These are phyloP conservation scores for Zygoascus hellenicus DNA, from an alignment of 1,139 yeast species.

Conservation along the genomic window DNA sequence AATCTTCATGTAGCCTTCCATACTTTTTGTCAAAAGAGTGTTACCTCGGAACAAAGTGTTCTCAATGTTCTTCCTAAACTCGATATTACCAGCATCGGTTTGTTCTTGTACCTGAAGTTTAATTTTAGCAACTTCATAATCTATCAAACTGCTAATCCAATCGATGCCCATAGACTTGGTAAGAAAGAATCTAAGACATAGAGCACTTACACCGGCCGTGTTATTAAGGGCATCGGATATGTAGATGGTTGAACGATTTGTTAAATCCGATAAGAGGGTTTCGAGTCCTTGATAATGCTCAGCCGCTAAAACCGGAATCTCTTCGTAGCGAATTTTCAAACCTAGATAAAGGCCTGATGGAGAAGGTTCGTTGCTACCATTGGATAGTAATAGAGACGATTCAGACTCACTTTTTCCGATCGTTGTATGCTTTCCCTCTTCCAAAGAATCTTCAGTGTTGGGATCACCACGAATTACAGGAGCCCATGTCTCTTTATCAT, in stretches of 20 bases:
- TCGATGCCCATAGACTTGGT: conserved; percentile 46
- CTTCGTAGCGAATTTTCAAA: conserved; percentile 48
- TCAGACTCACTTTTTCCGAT: neutral
- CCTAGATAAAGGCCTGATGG: conserved; percentile 33
- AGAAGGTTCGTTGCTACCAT: neutral
- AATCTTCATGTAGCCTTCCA: conserved; percentile 71
- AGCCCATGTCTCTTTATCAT: conserved; percentile 23
- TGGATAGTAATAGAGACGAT: neutral
- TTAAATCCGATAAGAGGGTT: conserved; percentile 17
- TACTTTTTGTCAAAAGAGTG: conserved; percentile 69
- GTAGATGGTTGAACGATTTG: conserved; percentile 20
- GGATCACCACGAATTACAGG: conserved; percentile 3
- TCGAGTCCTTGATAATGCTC: conserved; percentile 55
- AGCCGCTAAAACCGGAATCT: conserved; percentile 57
- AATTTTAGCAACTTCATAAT: conserved; percentile 42
- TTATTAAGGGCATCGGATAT: conserved; percentile 43
- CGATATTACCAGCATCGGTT: conserved; percentile 20
- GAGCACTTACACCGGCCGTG: conserved; percentile 37
- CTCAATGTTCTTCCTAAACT: conserved; percentile 30
- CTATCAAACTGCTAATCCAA: conserved; percentile 67
- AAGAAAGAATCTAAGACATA: conserved; percentile 26
- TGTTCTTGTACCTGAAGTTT: conserved; percentile 9
- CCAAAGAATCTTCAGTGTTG: neutral
- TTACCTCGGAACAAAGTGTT: conserved; percentile 83
- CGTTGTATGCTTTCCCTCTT: neutral